Percentiles rank a stretch among this genome's conserved stretches.
phyloP scores from a whole-genome alignment of 352 stramenopile genomes.

The Phytophthora fragariae region DNA sequence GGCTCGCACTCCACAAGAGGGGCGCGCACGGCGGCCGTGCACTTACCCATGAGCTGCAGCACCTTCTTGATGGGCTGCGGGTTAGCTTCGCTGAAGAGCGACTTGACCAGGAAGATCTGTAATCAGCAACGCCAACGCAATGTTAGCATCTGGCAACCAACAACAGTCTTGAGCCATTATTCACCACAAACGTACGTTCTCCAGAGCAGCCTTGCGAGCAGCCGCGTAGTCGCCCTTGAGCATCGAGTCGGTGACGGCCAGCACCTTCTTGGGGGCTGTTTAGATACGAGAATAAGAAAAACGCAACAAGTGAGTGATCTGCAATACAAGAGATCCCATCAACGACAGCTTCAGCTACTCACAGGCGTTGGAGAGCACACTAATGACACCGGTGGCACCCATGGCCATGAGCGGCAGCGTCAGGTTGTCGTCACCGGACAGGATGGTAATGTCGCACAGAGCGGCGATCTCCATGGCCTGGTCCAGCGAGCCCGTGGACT shows the following conservation, averaged over 20 bases:
- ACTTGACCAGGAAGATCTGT: conserved; percentile 92
- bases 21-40: conserved; percentile 71
- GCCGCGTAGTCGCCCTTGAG: conserved; percentile 83
- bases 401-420: conserved; percentile 92
- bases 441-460: conserved; percentile 92
- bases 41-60: conserved; percentile 90
- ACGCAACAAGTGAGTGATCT: conserved; percentile 5
- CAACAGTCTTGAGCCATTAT: not conserved
- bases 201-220: conserved; percentile 84
- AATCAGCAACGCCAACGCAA: not conserved
- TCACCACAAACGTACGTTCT: conserved; percentile 67
- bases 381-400: conserved; percentile 90
- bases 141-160: conserved; percentile 8
- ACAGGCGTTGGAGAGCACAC: conserved; percentile 91
- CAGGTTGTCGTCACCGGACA: conserved; percentile 92
- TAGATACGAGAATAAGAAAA: conserved; percentile 11
- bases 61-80: conserved; percentile 93
- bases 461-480: conserved; percentile 90
- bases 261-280: conserved; percentile 83
- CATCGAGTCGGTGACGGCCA: conserved; percentile 81
- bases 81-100: conserved; percentile 92
- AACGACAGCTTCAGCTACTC: conserved; percentile 27
- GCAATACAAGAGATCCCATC: not conserved
- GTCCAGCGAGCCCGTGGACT: conserved; percentile 95
- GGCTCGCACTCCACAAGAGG: conserved; percentile 79